Base-by-base conservation (phyloP, 331 rosid genomes). In the Arachis monticola region DNA sequence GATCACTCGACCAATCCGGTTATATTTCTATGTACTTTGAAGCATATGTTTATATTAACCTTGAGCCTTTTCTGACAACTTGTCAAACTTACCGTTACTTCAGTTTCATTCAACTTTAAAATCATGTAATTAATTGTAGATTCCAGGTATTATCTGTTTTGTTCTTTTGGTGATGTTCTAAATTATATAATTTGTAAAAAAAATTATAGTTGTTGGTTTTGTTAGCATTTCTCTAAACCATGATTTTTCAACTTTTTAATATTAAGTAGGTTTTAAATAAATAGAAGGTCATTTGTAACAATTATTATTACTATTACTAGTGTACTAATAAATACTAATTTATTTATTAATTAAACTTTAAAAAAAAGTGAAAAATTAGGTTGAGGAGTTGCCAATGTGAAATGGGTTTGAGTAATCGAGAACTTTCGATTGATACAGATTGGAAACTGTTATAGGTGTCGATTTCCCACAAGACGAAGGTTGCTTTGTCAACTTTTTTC, bases 401-500 rank as follows among this genome's bases (percentile, higher is more conserved):
- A 59, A 42, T 61, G 60, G 40, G 76, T 5, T 44, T 64, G 52
- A 65, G 6, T 69, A 53, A 59, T 56, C 70, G 50, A 76, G 70
- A 67, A 75, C 47, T 66, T 61, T 41, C 57, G 50, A 17, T 56
- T 45, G 30, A 7, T 32, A 35, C 0, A 52, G 60, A 73, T 59
- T 64, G 81, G 71, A 77, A 77, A 14, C 46, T 78, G 70, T 35
- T 35, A 11, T 71, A 64, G 65, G 66, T 65, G 80, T 67, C 72
- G 8, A 74, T 48, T 81, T 66, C 69, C 62, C 44, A 53, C 46
- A 2, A 41, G 83, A 61, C 50, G 80, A 60, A 65, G 70, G 64
- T 67, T 70, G 79, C 8, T 66, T 70, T 59, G 81, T 81, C 81
- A 74, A 70, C 79, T 57, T 78, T 78, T 70, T 62, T 62, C 41